Evolutionary conservation across 1,284 basidiomycete genomes (phyloP), one percentile per base, ranked within the genome.

Genomic region (Leccinum pallidistipes): DNA sequence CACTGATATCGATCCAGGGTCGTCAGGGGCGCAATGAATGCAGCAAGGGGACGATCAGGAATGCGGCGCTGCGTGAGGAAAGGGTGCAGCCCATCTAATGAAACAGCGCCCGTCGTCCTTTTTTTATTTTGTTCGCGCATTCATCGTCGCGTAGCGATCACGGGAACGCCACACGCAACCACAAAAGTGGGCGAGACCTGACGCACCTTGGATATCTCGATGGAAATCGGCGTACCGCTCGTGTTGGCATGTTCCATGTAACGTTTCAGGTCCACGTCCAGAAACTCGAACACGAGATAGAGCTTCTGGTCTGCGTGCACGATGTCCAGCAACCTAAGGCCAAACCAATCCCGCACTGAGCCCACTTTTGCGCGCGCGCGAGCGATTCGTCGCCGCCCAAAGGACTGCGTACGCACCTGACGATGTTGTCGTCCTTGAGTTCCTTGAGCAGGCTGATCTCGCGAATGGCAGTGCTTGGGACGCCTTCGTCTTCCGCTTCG

Each of bases 401-500:
- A 18, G 24, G 11, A 12, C 7, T 27, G 27, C 5, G 8, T 9
- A 62, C 62, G 18, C 70, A 94, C 93, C 83, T 83, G 71, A 99
- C 96, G 71, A 99, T 94, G 75, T 98, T 94, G 52, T 95, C 94
- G 72, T 98, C 92, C 71, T 93, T 94, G 67, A 99, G 86, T 77
- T 99, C 97, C 78, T 98, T 99, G 71, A 99, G 81, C 64, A 99
- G 80, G 77, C 93, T 95, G 77, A 99, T 98, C 80, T 99, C 97
- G 58, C 97, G 87, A 74, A 99, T 97, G 61, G 97, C 97, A 14
- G 97, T 99, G 69, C 91, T 94, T 5, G 97, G 97, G 18, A 98
- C 97, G 24, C 97, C 97, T 74, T 99, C 95, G 69, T 97, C 97
- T 78, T 99, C 97, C 18, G 95, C 94, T 76, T 99, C 97, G 40